Evolutionary conservation across 345 rosid genomes (phyloP), one percentile per base, ranked within the genome.

Genomic region (Salix udensis): DNA sequence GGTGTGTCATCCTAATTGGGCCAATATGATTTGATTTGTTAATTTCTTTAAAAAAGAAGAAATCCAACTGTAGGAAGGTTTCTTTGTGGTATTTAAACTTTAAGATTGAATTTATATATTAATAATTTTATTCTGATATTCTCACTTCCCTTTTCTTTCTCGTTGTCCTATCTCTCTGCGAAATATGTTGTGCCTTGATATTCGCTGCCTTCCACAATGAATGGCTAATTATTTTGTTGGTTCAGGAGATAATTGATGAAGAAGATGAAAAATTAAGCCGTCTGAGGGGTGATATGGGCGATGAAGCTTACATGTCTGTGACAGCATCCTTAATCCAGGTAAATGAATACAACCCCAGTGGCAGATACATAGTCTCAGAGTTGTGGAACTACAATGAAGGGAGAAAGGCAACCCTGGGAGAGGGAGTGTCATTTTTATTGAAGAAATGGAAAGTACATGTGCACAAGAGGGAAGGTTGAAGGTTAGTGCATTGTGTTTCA

Each of bases 341-440:
- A 77, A 91, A 93, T 58, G 98, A 95, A 71, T 89, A 89, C 86
- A 95, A 95, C 74, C 96, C 98, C 1, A 95, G 98, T 77, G 98
- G 98, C 76, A 89, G 94, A 77, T 95, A 91, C 72, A 82, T 92
- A 64, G 87, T 78, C 79, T 87, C 93, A 2, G 96, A 96, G 85
- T 65, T 93, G 76, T 96, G 99, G 97, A 90, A 89, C 84, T 88
- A 88, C 71, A 74, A 52, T 67, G 92, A 89, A 74, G 87, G 87
- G 66, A 91, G 84, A 76, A 90, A 79, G 81, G 97, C 96, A 11
- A 65, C 89, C 21, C 83, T 93, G 78, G 76, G 84, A 79, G 97
- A 95, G 75, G 94, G 97, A 60, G 90, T 85, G 40, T 62, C 79
- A 55, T 82, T 69, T 76, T 73, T 96, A 74, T 75, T 96, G 81